Evolutionary conservation across 2,329 filamentous ascomycete species (phyloP).

Genomic region (Neonectria ditissima): DNA sequence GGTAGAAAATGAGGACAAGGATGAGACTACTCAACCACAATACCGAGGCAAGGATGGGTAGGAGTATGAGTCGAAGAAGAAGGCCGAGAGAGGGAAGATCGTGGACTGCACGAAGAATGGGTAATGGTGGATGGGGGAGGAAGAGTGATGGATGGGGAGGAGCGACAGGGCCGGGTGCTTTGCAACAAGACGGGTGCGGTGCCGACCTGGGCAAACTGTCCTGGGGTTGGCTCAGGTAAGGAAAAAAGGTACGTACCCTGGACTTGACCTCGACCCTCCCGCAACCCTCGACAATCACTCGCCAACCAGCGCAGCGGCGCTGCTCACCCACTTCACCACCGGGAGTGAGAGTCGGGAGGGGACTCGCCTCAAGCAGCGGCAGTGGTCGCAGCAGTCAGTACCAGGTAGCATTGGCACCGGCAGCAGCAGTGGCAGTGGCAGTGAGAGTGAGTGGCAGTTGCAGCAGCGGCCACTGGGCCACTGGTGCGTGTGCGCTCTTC

Average conservation of each 20-base stretch:
- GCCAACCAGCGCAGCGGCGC: conserved; percentile 19
- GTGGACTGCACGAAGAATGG: conserved; percentile 50
- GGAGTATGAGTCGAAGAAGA: conserved; percentile 32
- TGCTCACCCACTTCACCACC: conserved; percentile 10
- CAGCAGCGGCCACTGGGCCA: conserved; percentile 34
- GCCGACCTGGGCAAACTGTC: conserved; percentile 41
- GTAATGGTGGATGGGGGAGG: conserved; percentile 48
- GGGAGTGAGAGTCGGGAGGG: neutral
- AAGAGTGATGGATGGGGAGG: conserved; percentile 51
- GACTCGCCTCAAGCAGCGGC: conserved; percentile 15
- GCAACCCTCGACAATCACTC: conserved; percentile 39
- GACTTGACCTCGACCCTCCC: conserved; percentile 24
- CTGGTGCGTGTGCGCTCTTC: conserved; percentile 26
- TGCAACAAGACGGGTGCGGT: conserved; percentile 47
- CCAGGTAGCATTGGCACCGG: conserved; percentile 12
- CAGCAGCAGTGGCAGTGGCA: conserved; percentile 13
- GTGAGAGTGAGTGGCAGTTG: conserved; percentile 13
- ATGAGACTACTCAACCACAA: conserved; percentile 45
- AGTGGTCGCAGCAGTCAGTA: conserved; percentile 12
- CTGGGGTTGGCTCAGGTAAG: conserved; percentile 44
- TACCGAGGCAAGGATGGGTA: conserved; percentile 34
- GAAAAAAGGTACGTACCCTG: conserved; percentile 46
- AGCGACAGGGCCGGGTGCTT: conserved; percentile 51
- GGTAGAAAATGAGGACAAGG: conserved; percentile 31
- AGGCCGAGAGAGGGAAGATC: conserved; percentile 43